Evolutionary conservation across 2,329 filamentous ascomycete genomes (phyloP), one percentile per base, ranked within the genome.

Genomic region (Alternaria triticimaculans): DNA sequence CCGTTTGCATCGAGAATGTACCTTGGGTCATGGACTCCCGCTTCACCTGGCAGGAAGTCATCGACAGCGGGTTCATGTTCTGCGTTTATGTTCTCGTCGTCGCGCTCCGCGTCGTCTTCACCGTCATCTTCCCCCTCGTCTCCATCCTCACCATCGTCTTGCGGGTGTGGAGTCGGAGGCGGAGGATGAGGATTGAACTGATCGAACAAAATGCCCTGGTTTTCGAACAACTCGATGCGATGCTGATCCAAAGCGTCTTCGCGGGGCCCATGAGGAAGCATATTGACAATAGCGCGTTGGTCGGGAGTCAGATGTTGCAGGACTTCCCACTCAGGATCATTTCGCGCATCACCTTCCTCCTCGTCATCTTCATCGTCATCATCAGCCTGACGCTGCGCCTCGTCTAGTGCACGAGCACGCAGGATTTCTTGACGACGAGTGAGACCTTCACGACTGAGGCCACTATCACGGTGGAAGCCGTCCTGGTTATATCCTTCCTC

Each of bases 401-500:
- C 64, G 5, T 61, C 56, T 6, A 68, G 69, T 10, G 37, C 59
- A 18, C 45, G 50, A 18, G 44, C 55, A 12, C 51, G 44, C 2
- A 55, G 23, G 18, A 41, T n/a, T n/a, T 69, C 62, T 60, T 75
- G 56, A 5, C 41, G 62, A 11, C 69, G 70, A 1, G 69, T 75
- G 6, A 57, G 60, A 6, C 74, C 76, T 4, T 71, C 63, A 1
- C 72, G 70, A 23, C 76, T 74, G 1, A 75, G 67, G 5, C 71
- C 71, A 0, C 72, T 77, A 21, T 69, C 66, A 6, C 67, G 65
- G 23, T 78, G 76, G 51, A 65, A 78, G 3, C 77, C 77, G 10
- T 72, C 67, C 26, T 76, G 72, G 44, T 78, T 77, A 44, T 75
- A 79, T 9, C 74, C 75, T 15, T 76, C 74, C 8, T 67, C 69